Percentiles rank a stretch among this genome's conserved stretches.
Conservation (phyloP, 441 rosid genomes). For the Dalechampia spathulata region DNA sequence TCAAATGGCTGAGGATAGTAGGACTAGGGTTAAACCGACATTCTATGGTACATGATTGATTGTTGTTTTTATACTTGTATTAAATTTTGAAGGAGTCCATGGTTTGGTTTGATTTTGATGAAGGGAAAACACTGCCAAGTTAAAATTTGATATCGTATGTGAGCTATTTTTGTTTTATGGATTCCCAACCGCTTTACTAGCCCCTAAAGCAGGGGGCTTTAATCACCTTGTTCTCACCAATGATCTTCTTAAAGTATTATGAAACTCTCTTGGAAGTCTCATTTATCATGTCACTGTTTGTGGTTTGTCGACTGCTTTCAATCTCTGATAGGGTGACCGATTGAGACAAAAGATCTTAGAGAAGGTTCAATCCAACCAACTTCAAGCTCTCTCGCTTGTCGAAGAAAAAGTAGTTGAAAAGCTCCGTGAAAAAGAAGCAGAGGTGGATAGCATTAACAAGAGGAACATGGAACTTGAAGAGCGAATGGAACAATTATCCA, state of each 20-base stretch:
- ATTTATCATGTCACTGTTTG: background rate
- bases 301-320: background rate
- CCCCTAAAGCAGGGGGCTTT: too few relatives aligned
- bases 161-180: too few relatives aligned
- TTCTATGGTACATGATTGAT: too few relatives aligned
- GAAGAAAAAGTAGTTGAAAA: constrained; percentile 55
- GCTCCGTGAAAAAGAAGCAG: constrained; percentile 67
- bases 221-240: too few relatives aligned
- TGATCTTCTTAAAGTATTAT: too few relatives aligned
- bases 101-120: too few relatives aligned
- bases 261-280: too few relatives aligned
- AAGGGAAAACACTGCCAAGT: too few relatives aligned
- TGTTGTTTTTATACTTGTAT: too few relatives aligned
- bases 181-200: too few relatives aligned
- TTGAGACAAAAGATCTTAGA: constrained; percentile 51
- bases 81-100: too few relatives aligned
- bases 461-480: constrained; percentile 83
- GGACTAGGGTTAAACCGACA: background rate
- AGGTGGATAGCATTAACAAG: constrained; percentile 57
- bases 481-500: constrained; percentile 51
- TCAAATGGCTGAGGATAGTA: background rate
- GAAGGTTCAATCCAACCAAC: constrained; percentile 58
- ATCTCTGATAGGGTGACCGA: constrained; percentile 44
- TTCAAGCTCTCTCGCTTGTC: constrained; percentile 50
- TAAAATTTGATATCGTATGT: too few relatives aligned